Percentiles rank a stretch among this genome's conserved stretches.
phyloP scores from a whole-genome alignment of 2,329 filamentous ascomycete genomes.

The Calonectria pauciramosa region DNA sequence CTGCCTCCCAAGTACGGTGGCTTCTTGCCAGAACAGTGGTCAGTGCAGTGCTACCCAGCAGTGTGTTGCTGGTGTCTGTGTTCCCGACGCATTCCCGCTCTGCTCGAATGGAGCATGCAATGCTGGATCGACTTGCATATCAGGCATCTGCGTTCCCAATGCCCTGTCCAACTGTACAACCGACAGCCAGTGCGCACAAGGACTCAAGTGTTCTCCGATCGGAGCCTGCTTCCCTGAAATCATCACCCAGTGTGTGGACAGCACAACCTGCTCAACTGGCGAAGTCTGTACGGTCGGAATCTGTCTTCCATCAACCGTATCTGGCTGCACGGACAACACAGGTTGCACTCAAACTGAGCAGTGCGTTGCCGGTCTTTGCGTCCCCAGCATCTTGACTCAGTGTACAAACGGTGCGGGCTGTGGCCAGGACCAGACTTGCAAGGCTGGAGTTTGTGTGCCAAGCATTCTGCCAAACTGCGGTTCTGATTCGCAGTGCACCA shows the following conservation, averaged over 20 bases:
- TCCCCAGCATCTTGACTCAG: constrained; percentile 1
- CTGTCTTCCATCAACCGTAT: neutral
- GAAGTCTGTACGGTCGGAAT: constrained; percentile 9
- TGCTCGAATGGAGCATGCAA: neutral
- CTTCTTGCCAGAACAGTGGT: neutral
- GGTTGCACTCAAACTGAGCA: neutral
- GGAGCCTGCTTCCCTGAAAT: constrained; percentile 12
- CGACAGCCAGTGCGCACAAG: neutral
- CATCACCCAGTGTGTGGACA: neutral
- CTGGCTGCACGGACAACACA: neutral
- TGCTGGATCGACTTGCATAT: neutral
- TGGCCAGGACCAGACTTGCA: neutral
- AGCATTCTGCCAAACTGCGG: neutral
- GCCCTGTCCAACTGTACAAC: neutral
- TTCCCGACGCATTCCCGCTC: neutral
- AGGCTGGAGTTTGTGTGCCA: constrained; percentile 13
- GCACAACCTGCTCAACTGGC: neutral
- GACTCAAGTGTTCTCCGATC: neutral
- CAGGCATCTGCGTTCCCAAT: neutral
- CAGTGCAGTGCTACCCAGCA: neutral
- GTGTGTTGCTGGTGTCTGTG: neutral
- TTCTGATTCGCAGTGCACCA: neutral
- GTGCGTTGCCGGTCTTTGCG: constrained; percentile 9
- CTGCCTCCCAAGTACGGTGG: neutral
- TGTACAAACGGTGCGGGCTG: neutral